Percentiles rank a stretch among this genome's conserved stretches.
Evolutionary conservation across 805 yeast species (phyloP).

Genomic region (Starmera dryadoides): DNA sequence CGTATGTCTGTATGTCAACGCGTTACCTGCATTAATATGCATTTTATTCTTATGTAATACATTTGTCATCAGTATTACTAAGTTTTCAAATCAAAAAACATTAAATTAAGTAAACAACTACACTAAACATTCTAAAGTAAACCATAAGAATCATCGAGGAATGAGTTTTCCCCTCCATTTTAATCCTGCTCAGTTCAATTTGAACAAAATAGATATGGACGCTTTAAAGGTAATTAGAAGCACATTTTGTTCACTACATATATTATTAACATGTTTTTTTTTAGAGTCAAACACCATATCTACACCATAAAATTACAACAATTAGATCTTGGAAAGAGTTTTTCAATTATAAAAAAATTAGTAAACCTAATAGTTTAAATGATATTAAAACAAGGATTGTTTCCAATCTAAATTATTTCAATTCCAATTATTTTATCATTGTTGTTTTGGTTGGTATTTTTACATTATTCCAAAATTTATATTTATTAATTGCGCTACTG

Average conservation of each 20-base stretch:
- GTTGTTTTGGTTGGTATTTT: conserved; percentile 7
- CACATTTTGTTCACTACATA: conserved; percentile 1
- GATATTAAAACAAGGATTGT: conserved; percentile 9
- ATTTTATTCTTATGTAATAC: too few species aligned
- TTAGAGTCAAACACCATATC: conserved; percentile 15
- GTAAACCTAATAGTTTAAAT: conserved; percentile 5
- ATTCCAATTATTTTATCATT: conserved; percentile 16
- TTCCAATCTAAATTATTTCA: conserved; percentile 13
- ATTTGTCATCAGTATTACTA: too few species aligned
- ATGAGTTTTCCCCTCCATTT: conserved; percentile 1
- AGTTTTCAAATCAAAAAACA: too few species aligned
- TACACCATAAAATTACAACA: conserved; percentile 16
- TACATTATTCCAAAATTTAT: conserved; percentile 12
- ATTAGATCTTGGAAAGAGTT: conserved; percentile 15
- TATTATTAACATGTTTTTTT: conserved; percentile 1
- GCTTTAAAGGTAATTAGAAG: not conserved
- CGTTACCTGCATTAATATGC: too few species aligned
- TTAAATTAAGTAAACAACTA: too few species aligned
- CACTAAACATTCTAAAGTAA: too few species aligned
- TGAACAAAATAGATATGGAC: conserved; percentile 2
- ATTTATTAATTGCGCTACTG: conserved; percentile 7
- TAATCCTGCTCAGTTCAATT: conserved; percentile 3
- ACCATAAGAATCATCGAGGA: too few species aligned
- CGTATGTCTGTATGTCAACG: too few species aligned
- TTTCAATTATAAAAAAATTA: conserved; percentile 10